Evolutionary conservation across 202 grass and related monocot species (phyloP), one percentile per base, ranked within the genome.

Genomic region (Digitaria exilis): DNA sequence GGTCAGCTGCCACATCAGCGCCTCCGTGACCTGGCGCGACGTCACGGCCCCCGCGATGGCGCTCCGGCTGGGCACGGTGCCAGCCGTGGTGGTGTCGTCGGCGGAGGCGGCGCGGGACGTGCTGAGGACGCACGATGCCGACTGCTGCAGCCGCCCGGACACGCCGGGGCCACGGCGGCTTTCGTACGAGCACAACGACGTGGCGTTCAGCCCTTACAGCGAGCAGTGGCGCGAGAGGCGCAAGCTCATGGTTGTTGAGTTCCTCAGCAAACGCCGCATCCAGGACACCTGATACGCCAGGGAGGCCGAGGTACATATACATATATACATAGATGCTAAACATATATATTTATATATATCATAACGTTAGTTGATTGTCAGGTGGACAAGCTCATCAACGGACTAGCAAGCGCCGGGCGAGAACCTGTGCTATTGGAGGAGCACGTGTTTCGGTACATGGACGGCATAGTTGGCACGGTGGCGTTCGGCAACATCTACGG

Each of bases 151-250:
- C 37, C 64, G 84, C 29, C 84, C 77, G 1, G 7, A 12, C 6
- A 81, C 76, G 66, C 77, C 61, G 15, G 52, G 72, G 57, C 51
- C 77, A 6, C 15, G 16, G n/a, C 76, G 55, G 29, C 39, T 86
- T 13, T 65, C 51, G 5, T 86, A 86, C 76, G 55, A 44, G 43
- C 58, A 9, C 30, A 45, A 30, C 21, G 56, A 67, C 66, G 66
- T 86, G 2, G 84, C 68, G 14, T 86, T 86, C 78, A 69, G 66
- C 22, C 84, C 77, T 4, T 81, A 68, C 76, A 71, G 43, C 24
- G 84, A 58, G 17, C 58, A 44, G 32, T 58, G 84, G 67, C 68
- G 57, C 12, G 41, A 76, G 81, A 17, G 6, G 81, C 71, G 70
- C 35, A 76, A 26, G 81, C 25, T 84, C 37, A 42, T 84, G 71